Evolutionary conservation across 768 basidiomycete genomes (phyloP).

Genomic region (Trametes sanguinea): DNA sequence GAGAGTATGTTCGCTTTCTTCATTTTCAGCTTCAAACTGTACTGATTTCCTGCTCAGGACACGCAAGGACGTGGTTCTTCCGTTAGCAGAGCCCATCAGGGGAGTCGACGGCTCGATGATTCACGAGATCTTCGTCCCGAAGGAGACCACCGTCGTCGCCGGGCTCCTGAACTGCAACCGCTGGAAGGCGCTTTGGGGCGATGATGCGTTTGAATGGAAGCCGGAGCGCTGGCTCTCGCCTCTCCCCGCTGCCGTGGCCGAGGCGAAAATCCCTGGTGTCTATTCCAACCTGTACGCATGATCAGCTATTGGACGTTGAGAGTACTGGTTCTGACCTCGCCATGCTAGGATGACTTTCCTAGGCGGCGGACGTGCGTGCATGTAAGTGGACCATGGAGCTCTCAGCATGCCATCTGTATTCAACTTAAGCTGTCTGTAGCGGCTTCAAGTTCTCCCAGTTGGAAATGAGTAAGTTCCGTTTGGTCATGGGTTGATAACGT

Average conservation of each 20-base stretch:
- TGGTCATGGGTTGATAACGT: not conserved
- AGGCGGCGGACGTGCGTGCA: slow-evolving; percentile 13
- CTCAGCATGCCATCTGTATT: too few relatives aligned
- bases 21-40: not conserved
- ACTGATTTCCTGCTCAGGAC: slow-evolving; percentile 29
- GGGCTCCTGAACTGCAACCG: slow-evolving; percentile 47
- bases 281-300: slow-evolving; percentile 11
- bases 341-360: slow-evolving; percentile 14
- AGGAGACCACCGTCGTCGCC: slow-evolving; percentile 39
- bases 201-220: slow-evolving; percentile 38
- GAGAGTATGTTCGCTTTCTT: slow-evolving; percentile 27
- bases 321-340: not conserved
- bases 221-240: slow-evolving; percentile 24
- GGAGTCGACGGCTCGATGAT: slow-evolving; percentile 41
- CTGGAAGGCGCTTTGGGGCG: slow-evolving; percentile 37
- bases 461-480: slow-evolving; percentile 22
- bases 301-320: not conserved
- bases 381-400: not conserved
- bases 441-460: slow-evolving; percentile 28
- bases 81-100: slow-evolving; percentile 41
- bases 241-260: slow-evolving; percentile 3
- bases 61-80: slow-evolving; percentile 40
- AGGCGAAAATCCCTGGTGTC: slow-evolving; percentile 16
- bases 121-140: slow-evolving; percentile 40
- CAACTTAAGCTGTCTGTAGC: not conserved